Evolutionary conservation across 352 stramenopile species (phyloP).

Genomic region (Pythium sp.): DNA sequence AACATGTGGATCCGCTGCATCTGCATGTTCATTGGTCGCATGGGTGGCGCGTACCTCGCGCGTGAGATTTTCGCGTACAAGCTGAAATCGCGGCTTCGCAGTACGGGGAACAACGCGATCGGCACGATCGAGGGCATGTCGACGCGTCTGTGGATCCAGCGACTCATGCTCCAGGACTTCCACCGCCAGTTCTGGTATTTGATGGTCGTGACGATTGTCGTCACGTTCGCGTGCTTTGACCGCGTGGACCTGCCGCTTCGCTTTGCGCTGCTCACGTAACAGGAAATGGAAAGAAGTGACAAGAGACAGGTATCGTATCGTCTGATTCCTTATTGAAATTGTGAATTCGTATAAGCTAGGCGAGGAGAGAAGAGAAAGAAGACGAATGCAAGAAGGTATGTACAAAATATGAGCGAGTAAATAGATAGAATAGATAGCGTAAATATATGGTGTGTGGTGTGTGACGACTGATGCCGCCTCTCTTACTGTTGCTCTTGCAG

Average conservation of each 20-base stretch:
- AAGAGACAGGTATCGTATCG: slow-evolving; percentile 2
- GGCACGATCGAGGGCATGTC: slow-evolving; percentile 61
- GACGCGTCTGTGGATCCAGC: slow-evolving; percentile 75
- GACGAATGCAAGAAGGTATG: background rate
- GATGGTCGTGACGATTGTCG: slow-evolving; percentile 77
- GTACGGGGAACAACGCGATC: slow-evolving; percentile 10
- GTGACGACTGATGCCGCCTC: background rate
- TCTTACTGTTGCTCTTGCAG: slow-evolving; percentile 10
- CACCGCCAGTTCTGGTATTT: slow-evolving; percentile 86
- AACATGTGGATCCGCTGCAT: slow-evolving; percentile 85
- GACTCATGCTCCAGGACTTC: slow-evolving; percentile 85
- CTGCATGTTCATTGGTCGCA: slow-evolving; percentile 78
- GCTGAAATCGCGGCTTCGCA: slow-evolving; percentile 51
- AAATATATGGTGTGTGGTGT: slow-evolving; percentile 2
- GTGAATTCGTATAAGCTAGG: background rate
- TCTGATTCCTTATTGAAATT: background rate
- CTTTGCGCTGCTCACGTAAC: slow-evolving; percentile 63
- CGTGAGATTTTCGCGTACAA: slow-evolving; percentile 88
- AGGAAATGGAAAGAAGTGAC: background rate
- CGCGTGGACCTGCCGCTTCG: slow-evolving; percentile 64
- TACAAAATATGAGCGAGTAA: background rate
- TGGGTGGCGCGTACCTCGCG: slow-evolving; percentile 70
- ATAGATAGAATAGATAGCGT: slow-evolving; percentile 7
- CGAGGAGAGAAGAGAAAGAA: background rate
- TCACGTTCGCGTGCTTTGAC: slow-evolving; percentile 85